Evolutionary conservation across 2,329 filamentous ascomycete genomes (phyloP), one percentile per base, ranked within the genome.

Genomic region (Pseudogymnoascus sp.): DNA sequence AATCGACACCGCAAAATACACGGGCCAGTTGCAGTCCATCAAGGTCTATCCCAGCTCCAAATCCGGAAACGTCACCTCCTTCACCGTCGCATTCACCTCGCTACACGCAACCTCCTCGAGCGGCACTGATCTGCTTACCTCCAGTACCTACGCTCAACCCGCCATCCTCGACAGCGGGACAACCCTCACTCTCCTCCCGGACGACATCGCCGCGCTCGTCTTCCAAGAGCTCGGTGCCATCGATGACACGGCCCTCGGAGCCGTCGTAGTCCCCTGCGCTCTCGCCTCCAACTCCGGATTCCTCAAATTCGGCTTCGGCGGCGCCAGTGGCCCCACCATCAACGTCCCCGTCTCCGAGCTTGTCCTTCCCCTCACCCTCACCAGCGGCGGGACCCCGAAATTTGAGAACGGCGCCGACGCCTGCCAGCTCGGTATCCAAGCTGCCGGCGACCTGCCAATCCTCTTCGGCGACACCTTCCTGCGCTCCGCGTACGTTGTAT

Each of bases 161-260:
- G 79, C 83, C 31, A 79, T 86, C 59, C 79, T 89, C 25, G 87
- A 89, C 73, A 87, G 84, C 12, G 88, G 88, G 63, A 87, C 84
- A 65, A 88, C 84, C 43, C 76, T 89, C 62, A 88, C 83, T 72
- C 84, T 87, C 65, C 79, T 91, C 1, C 88, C 88, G 2, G 75
- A 83, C 64, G 70, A 76, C 33, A 73, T 89, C 63, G 80, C 84
- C 63, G 65, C 74, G 28, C 67, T 72, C 33, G 75, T 86, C 35
- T 77, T 75, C 69, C 63, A 73, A 60, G 70, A 77, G 68, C 64
- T 85, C 6, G 78, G 77, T 61, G 79, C 82, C 31, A 74, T 78
- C 28, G 79, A 78, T 49, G 75, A 80, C 40, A 41, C 70, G 1
- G 68, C 73, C 28, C 69, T 75, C 3, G 78, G 77, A 7, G 77